These are phyloP conservation scores for Thermothelomyces thermophilus DNA, from an alignment of 2,329 filamentous ascomycete species.

Conservation along the genomic window DNA sequence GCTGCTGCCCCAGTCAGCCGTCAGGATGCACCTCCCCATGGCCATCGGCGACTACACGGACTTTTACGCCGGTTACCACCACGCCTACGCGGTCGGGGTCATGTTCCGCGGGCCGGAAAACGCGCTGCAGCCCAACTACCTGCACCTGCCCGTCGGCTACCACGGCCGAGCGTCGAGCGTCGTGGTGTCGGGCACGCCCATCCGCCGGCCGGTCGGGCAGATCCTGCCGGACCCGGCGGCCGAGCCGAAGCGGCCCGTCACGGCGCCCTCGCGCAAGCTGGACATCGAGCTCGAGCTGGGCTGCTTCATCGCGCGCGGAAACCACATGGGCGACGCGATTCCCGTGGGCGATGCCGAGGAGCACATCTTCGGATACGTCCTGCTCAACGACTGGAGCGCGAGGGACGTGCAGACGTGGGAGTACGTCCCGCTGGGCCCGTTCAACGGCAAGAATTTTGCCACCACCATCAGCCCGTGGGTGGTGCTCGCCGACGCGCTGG, in stretches of 20 bases:
- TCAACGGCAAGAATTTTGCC: conserved; percentile 78
- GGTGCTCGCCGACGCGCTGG: conserved; percentile 67
- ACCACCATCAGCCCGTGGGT: conserved; percentile 76
- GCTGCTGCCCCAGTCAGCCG: conserved; percentile 52
- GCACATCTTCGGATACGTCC: conserved; percentile 68
- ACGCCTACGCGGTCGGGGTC: conserved; percentile 61
- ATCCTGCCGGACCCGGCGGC: conserved; percentile 59
- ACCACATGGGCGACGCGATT: conserved; percentile 58
- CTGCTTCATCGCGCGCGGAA: conserved; percentile 62
- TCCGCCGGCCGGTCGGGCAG: conserved; percentile 70
- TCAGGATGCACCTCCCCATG: conserved; percentile 66
- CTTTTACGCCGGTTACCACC: conserved; percentile 75
- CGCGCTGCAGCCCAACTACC: conserved; percentile 75
- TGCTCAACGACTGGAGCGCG: conserved; percentile 85
- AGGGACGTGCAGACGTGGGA: conserved; percentile 80
- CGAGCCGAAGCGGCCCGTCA: conserved; percentile 55
- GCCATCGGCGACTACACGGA: conserved; percentile 78
- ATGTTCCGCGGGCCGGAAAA: conserved; percentile 68
- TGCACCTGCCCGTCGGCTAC: conserved; percentile 73
- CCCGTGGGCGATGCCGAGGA: conserved; percentile 59
- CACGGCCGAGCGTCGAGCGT: conserved; percentile 72
- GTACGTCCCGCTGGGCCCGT: conserved; percentile 74
- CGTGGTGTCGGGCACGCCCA: conserved; percentile 65
- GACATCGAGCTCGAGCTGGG: conserved; percentile 79
- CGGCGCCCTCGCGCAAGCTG: conserved; percentile 58